Evolutionary conservation across 208 protist species (phyloP).

Genomic region (Trypanosoma mega): DNA sequence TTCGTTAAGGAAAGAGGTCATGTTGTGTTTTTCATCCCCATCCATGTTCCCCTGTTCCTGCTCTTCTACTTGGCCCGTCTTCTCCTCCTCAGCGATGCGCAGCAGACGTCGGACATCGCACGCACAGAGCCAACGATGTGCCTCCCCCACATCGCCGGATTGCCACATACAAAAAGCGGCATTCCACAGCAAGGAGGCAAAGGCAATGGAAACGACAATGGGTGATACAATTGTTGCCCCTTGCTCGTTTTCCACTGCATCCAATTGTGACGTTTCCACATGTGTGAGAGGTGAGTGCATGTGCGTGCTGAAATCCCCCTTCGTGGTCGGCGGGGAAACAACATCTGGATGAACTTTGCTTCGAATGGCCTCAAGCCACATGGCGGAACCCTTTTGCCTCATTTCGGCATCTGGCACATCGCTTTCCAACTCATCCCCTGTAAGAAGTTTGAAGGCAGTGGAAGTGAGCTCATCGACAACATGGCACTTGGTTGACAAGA

Average conservation of each 20-base stretch:
- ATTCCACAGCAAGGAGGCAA: conserved; percentile 58
- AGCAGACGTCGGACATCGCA: conserved; percentile 41
- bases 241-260: not conserved
- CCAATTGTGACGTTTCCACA: not conserved
- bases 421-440: not conserved
- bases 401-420: not conserved
- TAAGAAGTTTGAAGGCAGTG: not conserved
- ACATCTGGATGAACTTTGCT: too few species aligned
- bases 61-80: not conserved
- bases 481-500: conserved; percentile 55
- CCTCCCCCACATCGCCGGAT: conserved; percentile 52
- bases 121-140: conserved; percentile 47
- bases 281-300: too few species aligned
- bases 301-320: too few species aligned
- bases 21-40: not conserved
- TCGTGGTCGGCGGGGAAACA: too few species aligned
- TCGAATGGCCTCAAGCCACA: too few species aligned
- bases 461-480: conserved; percentile 52
- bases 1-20: too few species aligned
- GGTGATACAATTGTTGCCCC: not conserved
- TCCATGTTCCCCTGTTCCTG: not conserved
- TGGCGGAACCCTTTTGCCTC: too few species aligned
- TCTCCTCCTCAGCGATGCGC: not conserved
- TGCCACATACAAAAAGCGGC: conserved; percentile 54
- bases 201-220: conserved; percentile 31